Base-by-base conservation (phyloP, 2,329 filamentous ascomycete genomes). In the Pyrenochaeta sp. region DNA sequence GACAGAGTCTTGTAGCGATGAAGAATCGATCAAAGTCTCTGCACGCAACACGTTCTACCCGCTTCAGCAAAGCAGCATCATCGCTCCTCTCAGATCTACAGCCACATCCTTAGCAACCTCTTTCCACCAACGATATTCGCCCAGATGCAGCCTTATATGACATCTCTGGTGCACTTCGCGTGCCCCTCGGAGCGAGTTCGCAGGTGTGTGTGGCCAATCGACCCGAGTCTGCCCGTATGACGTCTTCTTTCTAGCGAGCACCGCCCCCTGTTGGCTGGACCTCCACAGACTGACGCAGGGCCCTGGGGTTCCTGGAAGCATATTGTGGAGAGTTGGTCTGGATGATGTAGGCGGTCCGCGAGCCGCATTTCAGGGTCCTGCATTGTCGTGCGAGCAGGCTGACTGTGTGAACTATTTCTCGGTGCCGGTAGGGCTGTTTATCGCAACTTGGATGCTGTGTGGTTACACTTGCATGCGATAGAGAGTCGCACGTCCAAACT, bases 161-260 rank as follows among this genome's bases (percentile, higher is more conserved):
- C 39, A 46, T 42, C 47, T 42, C 40, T 19, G 22, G 48, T 45
- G 25, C 47, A 49, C 40, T 58, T 60, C 53, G 60, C 58, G 61
- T 64, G 62, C 64, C 51, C 24, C 27, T 25, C 34, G 47, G 24
- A 44, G 42, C 10, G 28, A n/a, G 32, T 36, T 22, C 9, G 37
- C 37, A 24, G 42, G 27, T 28, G 44, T 57, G 45, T 43, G 49
- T 60, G 30, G 61, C 56, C 55, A 45, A 24, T 25, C 44, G 42
- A 37, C 42, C 67, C 65, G 67, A 62, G 12, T 65, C 56, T 55
- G 40, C 47, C 65, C 65, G 67, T 52, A 67, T 69, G 67, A 69
- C 65, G 65, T 65, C 34, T 34, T 27, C 19, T 22, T 32, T 24
- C 56, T 42, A 40, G 49, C 34, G 50, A 22, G 28, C 44, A 46